Conservation (phyloP, 192 early-diverging fungal species). For the Coemansia reversa region DNA sequence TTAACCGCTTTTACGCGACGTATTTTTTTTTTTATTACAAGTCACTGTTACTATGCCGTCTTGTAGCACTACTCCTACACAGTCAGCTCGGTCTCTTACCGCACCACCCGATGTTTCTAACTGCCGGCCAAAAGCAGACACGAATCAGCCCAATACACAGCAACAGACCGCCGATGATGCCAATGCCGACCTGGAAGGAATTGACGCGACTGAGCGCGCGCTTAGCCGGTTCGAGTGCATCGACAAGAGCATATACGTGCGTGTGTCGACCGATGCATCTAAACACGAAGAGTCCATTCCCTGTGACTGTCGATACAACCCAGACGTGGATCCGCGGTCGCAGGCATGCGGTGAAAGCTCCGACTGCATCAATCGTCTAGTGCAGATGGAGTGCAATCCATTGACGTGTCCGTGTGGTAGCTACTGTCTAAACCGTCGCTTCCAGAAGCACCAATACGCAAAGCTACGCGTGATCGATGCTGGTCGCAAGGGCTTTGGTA, state of each 20-base stretch:
- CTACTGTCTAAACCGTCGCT: conserved; percentile 88
- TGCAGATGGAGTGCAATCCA: conserved; percentile 89
- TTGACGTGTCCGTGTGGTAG: conserved; percentile 85
- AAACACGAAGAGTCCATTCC: conserved; percentile 51
- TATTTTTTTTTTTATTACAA: background rate
- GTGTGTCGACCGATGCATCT: conserved; percentile 33
- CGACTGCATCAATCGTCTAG: conserved; percentile 89
- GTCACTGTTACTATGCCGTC: background rate
- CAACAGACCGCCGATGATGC: conserved; percentile 1
- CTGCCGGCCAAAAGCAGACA: conserved; percentile 3
- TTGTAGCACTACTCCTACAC: conserved; percentile 7
- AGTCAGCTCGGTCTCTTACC: background rate
- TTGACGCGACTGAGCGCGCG: conserved; percentile 35
- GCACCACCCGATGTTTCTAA: conserved; percentile 8
- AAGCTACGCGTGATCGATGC: conserved; percentile 84
- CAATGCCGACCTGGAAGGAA: conserved; percentile 23
- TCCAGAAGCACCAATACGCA: conserved; percentile 83
- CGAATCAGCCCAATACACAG: conserved; percentile 1
- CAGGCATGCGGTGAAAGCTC: conserved; percentile 86
- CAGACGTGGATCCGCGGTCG: conserved; percentile 58
- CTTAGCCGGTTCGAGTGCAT: conserved; percentile 31
- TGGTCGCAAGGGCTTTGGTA: conserved; percentile 92
- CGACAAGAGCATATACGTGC: conserved; percentile 48
- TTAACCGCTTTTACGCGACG: background rate
- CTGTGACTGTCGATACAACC: conserved; percentile 50